Percentiles rank a stretch among this genome's conserved stretches.
Evolutionary conservation across 169 alveolate genomes (phyloP).

Genomic region (Cryptosporidium sp.): DNA sequence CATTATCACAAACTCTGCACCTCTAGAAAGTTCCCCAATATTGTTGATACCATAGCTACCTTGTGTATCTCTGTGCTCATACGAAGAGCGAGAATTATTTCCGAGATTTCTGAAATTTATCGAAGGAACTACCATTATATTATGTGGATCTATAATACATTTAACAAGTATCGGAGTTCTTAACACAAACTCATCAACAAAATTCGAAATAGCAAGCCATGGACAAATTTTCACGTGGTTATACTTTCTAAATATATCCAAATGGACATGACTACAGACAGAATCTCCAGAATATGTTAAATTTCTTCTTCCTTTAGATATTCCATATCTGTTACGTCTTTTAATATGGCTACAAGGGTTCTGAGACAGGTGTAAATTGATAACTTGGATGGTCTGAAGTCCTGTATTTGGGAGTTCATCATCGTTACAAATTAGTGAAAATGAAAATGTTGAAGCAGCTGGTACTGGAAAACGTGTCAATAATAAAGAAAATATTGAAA

Average conservation of each 20-base stretch:
- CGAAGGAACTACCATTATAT: slow-evolving; percentile 66
- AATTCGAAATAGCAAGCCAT: slow-evolving; percentile 72
- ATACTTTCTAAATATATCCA: slow-evolving; percentile 52
- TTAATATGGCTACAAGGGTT: slow-evolving; percentile 23
- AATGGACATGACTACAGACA: slow-evolving; percentile 55
- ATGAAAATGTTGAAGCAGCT: slow-evolving; percentile 56
- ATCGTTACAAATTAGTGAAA: slow-evolving; percentile 69
- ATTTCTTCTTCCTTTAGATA: background rate
- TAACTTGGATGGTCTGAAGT: slow-evolving; percentile 53
- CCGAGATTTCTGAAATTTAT: background rate
- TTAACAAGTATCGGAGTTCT: slow-evolving; percentile 70
- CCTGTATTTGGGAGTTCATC: slow-evolving; percentile 68
- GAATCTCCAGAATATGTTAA: background rate
- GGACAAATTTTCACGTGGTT: slow-evolving; percentile 66
- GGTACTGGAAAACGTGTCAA: slow-evolving; percentile 72
- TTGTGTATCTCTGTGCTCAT: background rate
- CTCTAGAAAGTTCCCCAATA: background rate
- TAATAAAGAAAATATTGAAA: slow-evolving; percentile 59
- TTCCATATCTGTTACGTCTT: slow-evolving; percentile 4
- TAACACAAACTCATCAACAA: slow-evolving; percentile 63
- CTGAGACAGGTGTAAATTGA: slow-evolving; percentile 43
- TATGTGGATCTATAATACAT: slow-evolving; percentile 46
- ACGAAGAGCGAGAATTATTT: background rate
- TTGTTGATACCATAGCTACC: background rate
- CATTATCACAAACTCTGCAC: slow-evolving; percentile 60